Base-by-base conservation (phyloP, 2,329 filamentous ascomycete genomes). In the Dactylonectria macrodidyma region DNA sequence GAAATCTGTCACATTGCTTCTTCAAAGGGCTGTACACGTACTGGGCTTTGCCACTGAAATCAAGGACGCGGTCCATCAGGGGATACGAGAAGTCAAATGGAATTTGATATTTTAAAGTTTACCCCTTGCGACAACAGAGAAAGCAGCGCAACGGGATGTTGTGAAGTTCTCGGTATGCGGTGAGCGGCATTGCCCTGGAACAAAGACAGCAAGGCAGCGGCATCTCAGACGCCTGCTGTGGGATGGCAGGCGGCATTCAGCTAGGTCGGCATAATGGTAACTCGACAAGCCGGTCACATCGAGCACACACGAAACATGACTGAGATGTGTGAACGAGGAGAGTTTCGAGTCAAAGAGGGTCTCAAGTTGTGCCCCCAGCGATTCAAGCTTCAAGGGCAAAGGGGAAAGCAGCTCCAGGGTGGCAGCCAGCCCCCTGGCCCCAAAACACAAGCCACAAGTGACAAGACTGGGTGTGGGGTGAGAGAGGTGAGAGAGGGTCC, bases 221-320 rank as follows among this genome's bases (percentile, higher is more conserved):
- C 56, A 68, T 62, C 60, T 66, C 50, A 62, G 47, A 52, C 69
- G 38, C 22, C 22, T 38, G 12, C 16, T 46, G 60, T 63, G 52
- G 54, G 57, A 65, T 30, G 44, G 44, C 44, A 46, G 51, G 26
- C 47, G 46, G 61, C 51, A 51, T 47, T 51, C 22, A 38, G 33
- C 26, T 26, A 48, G 57, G 47, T 62, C 70, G 71, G 70, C 71
- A 74, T 72, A 84, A 72, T 79, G 84, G 81, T 79, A 82, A 74
- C 81, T 82, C 75, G 79, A 78, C 79, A 80, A 81, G 83, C 83
- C 83, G 83, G 83, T 85, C 82, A 80, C 82, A 82, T 80, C 81
- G 70, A 70, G 66, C 67, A 67, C 71, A 16, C 60, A 67, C 54
- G 66, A 61, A 64, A 50, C 58, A 48, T 54, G 60, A 52, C 57